Percentiles rank a stretch among this genome's conserved stretches.
These are phyloP conservation scores for Neofusicoccum sp. DNA, from an alignment of 2,329 filamentous ascomycete genomes.

Conservation along the genomic window DNA sequence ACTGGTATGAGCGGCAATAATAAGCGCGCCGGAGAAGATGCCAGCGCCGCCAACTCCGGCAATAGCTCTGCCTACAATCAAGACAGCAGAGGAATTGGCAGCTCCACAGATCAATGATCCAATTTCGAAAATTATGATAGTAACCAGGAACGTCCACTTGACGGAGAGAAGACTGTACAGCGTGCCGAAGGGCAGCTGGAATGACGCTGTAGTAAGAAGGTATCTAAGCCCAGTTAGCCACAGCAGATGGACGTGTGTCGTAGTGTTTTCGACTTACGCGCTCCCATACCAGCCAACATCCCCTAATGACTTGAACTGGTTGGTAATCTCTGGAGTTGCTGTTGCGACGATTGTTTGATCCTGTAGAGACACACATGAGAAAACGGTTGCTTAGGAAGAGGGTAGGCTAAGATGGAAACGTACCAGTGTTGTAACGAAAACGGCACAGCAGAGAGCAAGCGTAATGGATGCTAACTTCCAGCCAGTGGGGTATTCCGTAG, in stretches of 20 bases:
- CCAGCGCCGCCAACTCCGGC: slow-evolving; percentile 55
- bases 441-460: slow-evolving; percentile 32
- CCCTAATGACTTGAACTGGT: slow-evolving; percentile 29
- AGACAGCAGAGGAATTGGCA: slow-evolving; percentile 49
- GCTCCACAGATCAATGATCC: slow-evolving; percentile 59
- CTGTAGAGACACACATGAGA: neutral
- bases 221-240: slow-evolving; percentile 34
- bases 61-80: slow-evolving; percentile 56
- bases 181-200: slow-evolving; percentile 54
- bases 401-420: slow-evolving; percentile 12
- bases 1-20: slow-evolving; percentile 12
- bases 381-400: neutral
- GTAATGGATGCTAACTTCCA: slow-evolving; percentile 30
- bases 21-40: slow-evolving; percentile 45
- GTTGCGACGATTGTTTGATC: slow-evolving; percentile 32
- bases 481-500: slow-evolving; percentile 27
- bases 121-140: slow-evolving; percentile 51
- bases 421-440: slow-evolving; percentile 37
- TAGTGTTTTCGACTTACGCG: slow-evolving; percentile 39
- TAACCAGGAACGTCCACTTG: slow-evolving; percentile 54
- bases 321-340: slow-evolving; percentile 34
- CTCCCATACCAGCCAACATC: slow-evolving; percentile 32
- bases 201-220: slow-evolving; percentile 48
- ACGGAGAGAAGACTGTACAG: slow-evolving; percentile 64
- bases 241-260: neutral